Conservation (phyloP, 345 rosid genomes). For the Clarkia xantiana region DNA sequence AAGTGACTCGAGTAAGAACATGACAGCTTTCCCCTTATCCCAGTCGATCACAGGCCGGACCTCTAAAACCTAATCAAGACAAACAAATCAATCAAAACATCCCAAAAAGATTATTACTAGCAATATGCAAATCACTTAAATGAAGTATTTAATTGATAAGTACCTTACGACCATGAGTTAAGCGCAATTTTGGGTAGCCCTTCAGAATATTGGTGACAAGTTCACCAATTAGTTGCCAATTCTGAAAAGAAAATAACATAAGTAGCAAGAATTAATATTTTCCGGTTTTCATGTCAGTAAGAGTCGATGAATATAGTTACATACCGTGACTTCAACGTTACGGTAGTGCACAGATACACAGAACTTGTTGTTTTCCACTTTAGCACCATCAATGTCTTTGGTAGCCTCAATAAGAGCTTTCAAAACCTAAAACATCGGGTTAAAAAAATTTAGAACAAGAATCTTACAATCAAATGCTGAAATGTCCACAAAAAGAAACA, state of each 20-base stretch:
- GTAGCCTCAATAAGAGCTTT: constrained; percentile 24
- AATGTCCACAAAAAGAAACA: not conserved
- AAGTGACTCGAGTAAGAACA: constrained; percentile 26
- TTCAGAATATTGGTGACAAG: constrained; percentile 3
- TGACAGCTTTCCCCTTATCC: constrained; percentile 38
- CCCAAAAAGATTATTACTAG: too few relatives aligned
- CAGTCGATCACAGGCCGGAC: constrained; percentile 34
- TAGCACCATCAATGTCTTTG: constrained; percentile 19
- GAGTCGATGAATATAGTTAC: not conserved
- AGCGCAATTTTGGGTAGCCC: constrained; percentile 6
- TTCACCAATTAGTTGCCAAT: constrained; percentile 3
- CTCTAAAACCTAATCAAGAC: constrained; percentile 28
- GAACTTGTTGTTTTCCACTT: constrained; percentile 33
- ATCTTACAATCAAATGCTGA: too few relatives aligned
- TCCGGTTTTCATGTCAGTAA: not conserved
- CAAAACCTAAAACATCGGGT: constrained; percentile 15
- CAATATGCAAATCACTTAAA: not conserved
- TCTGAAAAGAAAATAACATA: not conserved
- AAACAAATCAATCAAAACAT: too few relatives aligned
- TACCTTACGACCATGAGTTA: constrained; percentile 12
- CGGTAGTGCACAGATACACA: constrained; percentile 40
- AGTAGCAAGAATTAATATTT: too few relatives aligned
- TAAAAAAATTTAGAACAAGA: too few relatives aligned
- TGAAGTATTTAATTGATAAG: not conserved
- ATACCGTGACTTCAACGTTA: constrained; percentile 30